Percentiles rank a stretch among this genome's conserved stretches.
These are phyloP conservation scores for Xylariaceae sp. DNA, from an alignment of 2,329 filamentous ascomycete species.

Conservation along the genomic window DNA sequence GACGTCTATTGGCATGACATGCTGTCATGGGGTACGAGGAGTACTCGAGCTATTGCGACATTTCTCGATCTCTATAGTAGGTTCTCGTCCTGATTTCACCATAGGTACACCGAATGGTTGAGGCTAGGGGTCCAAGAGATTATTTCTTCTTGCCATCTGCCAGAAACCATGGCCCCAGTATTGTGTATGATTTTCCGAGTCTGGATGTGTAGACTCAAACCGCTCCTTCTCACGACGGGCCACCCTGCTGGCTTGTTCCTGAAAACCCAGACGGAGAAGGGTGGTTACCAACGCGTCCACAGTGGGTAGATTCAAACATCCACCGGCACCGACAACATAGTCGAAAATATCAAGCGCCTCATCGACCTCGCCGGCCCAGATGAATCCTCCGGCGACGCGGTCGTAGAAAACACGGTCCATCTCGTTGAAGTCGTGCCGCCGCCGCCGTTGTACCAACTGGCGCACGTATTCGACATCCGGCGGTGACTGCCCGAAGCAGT, in stretches of 20 bases:
- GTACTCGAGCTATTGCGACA: neutral
- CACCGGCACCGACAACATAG: slow-evolving; percentile 39
- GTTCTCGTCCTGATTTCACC: neutral
- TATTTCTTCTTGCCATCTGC: slow-evolving; percentile 26
- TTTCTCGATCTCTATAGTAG: neutral
- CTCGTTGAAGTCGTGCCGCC: slow-evolving; percentile 29
- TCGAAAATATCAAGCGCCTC: slow-evolving; percentile 49
- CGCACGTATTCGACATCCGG: slow-evolving; percentile 59
- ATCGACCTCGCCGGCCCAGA: slow-evolving; percentile 46
- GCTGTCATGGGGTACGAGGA: neutral
- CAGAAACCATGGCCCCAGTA: slow-evolving; percentile 32
- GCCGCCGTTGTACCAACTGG: slow-evolving; percentile 50
- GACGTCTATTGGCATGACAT: neutral
- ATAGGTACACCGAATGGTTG: neutral
- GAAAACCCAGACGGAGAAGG: slow-evolving; percentile 22
- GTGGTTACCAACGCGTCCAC: slow-evolving; percentile 42
- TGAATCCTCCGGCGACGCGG: slow-evolving; percentile 58
- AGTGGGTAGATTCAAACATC: slow-evolving; percentile 41
- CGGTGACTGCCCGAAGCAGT: slow-evolving; percentile 57
- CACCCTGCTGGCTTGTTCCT: slow-evolving; percentile 24
- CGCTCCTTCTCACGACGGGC: slow-evolving; percentile 24
- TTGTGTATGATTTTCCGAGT: slow-evolving; percentile 3
- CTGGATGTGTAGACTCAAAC: slow-evolving; percentile 18
- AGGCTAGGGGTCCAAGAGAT: slow-evolving; percentile 21
- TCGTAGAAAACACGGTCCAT: slow-evolving; percentile 48